Conservation (phyloP, 1,139 yeast species). For the Magnusiomyces paraingens region DNA sequence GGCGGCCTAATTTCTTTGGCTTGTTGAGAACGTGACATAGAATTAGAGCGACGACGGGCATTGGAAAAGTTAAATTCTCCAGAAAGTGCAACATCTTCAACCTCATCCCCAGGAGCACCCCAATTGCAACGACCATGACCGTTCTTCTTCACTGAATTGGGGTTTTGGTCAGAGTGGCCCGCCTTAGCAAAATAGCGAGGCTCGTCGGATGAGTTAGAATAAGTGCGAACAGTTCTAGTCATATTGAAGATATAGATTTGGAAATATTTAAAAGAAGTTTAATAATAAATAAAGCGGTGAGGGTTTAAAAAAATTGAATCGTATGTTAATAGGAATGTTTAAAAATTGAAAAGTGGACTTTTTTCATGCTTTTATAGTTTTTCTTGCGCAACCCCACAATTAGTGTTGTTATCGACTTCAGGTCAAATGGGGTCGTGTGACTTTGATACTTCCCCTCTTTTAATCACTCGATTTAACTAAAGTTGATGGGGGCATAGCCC, state of each 20-base stretch:
- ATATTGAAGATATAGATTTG: conserved; percentile 31
- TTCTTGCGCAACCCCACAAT: too few relatives aligned
- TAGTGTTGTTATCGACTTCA: too few relatives aligned
- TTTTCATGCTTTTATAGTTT: too few relatives aligned
- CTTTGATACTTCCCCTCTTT: too few relatives aligned
- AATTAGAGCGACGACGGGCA: conserved; percentile 38
- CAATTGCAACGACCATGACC: conserved; percentile 69
- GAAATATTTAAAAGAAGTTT: too few relatives aligned
- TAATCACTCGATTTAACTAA: too few relatives aligned
- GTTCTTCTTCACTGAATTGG: conserved; percentile 70
- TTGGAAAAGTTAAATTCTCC: conserved; percentile 37
- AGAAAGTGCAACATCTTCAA: conserved; percentile 34
- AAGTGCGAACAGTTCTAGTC: conserved; percentile 72
- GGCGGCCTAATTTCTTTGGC: conserved; percentile 5
- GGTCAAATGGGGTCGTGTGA: too few relatives aligned
- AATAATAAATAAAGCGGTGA: too few relatives aligned
- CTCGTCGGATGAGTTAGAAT: conserved; percentile 52
- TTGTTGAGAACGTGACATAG: conserved; percentile 24
- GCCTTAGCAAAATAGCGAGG: conserved; percentile 73
- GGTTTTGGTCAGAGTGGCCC: conserved; percentile 60
- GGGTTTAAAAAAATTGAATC: too few relatives aligned
- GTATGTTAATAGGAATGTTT: too few relatives aligned
- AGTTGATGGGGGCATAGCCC: too few relatives aligned
- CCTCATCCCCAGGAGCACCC: conserved; percentile 38
- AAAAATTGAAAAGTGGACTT: too few relatives aligned